Conservation (phyloP, 768 basidiomycete genomes). For the Tylopilus felleus region DNA sequence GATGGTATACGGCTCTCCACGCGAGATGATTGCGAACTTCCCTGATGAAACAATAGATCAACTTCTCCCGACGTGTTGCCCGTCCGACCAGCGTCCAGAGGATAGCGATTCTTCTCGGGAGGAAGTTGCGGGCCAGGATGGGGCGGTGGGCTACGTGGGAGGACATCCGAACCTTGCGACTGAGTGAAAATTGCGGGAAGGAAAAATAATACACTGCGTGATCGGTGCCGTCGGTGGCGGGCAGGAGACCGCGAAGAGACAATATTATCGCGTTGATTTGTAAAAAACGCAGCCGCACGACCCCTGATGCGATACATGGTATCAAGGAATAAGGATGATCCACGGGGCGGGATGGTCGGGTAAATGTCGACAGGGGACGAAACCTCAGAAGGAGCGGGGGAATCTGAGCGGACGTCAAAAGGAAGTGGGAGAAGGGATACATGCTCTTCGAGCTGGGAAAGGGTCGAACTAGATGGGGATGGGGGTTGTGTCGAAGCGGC, state of each 20-base stretch:
- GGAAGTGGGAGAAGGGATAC: constrained; percentile 60
- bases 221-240: constrained; percentile 45
- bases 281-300: constrained; percentile 46
- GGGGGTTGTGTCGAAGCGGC: constrained; percentile 39
- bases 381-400: constrained; percentile 52
- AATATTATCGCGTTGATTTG: constrained; percentile 35
- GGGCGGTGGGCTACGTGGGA: constrained; percentile 32
- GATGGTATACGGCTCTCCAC: constrained; percentile 27
- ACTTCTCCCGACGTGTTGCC: constrained; percentile 23
- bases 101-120: constrained; percentile 46
- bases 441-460: constrained; percentile 48
- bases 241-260: constrained; percentile 45
- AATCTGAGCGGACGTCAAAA: constrained; percentile 54
- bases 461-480: constrained; percentile 46
- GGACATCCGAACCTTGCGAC: constrained; percentile 30
- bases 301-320: constrained; percentile 55
- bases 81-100: constrained; percentile 34
- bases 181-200: constrained; percentile 76
- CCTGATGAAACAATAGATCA: constrained; percentile 24
- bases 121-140: constrained; percentile 27
- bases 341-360: constrained; percentile 37
- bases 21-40: constrained; percentile 29
- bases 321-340: constrained; percentile 43
- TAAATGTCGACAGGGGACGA: constrained; percentile 44
- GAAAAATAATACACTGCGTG: constrained; percentile 72